Conservation (phyloP, 306 rosid species). For the Sindora glabra region DNA sequence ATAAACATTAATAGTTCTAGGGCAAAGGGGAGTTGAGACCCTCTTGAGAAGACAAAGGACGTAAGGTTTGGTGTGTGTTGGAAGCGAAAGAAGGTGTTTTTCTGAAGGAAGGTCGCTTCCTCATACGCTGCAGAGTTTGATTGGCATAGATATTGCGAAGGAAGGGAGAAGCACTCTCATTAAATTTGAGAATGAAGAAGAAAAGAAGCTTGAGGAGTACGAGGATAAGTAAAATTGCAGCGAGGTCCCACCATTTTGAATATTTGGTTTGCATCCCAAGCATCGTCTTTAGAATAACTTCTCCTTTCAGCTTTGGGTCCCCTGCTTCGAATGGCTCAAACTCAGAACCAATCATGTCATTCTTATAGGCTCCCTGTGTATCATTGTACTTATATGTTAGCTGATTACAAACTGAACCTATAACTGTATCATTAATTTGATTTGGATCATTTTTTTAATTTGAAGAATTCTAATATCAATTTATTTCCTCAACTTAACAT, state of each 20-base stretch:
- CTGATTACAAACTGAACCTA: neutral
- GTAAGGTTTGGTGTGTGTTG: slow-evolving; percentile 57
- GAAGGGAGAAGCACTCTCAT: slow-evolving; percentile 55
- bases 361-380: slow-evolving; percentile 84
- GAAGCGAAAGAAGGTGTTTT: slow-evolving; percentile 57
- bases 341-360: slow-evolving; percentile 72
- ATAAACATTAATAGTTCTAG: no score
- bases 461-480: no score
- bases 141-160: slow-evolving; percentile 39
- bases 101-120: slow-evolving; percentile 73
- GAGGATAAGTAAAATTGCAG: slow-evolving; percentile 44
- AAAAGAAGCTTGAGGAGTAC: slow-evolving; percentile 51
- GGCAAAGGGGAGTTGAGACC: slow-evolving; percentile 90
- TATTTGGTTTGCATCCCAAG: slow-evolving; percentile 54
- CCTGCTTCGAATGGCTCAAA: slow-evolving; percentile 44
- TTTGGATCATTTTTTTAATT: no score
- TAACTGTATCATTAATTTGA: no score
- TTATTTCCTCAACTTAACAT: no score
- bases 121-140: slow-evolving; percentile 46
- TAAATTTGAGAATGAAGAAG: slow-evolving; percentile 57
- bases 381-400: neutral
- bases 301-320: slow-evolving; percentile 67
- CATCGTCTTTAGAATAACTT: slow-evolving; percentile 38
- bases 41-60: slow-evolving; percentile 68
- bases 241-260: slow-evolving; percentile 93